Evolutionary conservation across 176 grass and related monocot species (phyloP).

Genomic region (Eremochloa ophiuroides): DNA sequence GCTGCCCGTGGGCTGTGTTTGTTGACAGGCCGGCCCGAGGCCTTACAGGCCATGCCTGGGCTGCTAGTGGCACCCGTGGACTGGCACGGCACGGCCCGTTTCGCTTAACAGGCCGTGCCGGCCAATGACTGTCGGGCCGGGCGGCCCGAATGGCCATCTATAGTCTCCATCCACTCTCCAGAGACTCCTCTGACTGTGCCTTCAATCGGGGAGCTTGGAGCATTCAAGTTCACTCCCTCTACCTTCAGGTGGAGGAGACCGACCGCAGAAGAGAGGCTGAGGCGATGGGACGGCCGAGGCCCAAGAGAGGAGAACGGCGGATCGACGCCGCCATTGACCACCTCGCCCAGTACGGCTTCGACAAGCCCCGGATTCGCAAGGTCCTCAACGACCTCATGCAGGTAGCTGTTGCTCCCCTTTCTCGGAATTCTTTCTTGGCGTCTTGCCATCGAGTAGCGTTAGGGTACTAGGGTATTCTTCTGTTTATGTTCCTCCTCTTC

Average conservation of each 20-base stretch:
- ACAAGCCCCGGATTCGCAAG: neutral
- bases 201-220: neutral
- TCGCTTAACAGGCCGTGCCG: too few relatives aligned
- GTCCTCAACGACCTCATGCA: neutral
- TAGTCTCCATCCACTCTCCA: too few relatives aligned
- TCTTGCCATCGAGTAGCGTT: neutral
- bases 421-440: neutral
- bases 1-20: too few relatives aligned
- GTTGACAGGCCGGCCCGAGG: too few relatives aligned
- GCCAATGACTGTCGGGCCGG: too few relatives aligned
- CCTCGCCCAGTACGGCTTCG: neutral
- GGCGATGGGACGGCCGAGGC: neutral
- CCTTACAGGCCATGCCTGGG: too few relatives aligned
- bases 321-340: neutral
- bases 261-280: neutral
- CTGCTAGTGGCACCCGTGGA: too few relatives aligned
- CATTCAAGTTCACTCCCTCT: neutral
- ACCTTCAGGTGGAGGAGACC: neutral
- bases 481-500: neutral
- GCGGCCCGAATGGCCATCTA: too few relatives aligned
- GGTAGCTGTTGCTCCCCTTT: neutral
- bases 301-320: constrained; percentile 2
- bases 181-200: neutral
- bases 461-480: neutral
- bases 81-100: too few relatives aligned